Base-by-base conservation (phyloP, 2,329 filamentous ascomycete genomes). In the Davidsoniella eucalypti region DNA sequence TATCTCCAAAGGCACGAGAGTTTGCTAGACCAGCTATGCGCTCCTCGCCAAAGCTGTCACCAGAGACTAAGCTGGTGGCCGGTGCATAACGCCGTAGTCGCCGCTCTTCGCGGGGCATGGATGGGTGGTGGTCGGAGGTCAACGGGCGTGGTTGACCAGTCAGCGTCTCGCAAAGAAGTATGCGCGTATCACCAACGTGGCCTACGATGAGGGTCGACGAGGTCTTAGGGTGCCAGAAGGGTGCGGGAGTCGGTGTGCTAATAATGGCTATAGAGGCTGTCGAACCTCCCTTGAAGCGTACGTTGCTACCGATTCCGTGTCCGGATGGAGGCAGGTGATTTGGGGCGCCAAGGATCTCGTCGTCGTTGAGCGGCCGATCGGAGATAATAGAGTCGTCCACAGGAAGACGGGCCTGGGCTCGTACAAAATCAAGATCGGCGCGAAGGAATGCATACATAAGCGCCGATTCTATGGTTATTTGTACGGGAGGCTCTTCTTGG, bases 31-130 rank as follows among this genome's bases (percentile, higher is more conserved):
- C 90, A 12, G 81, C 81, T 64, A 98, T 92, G 57, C 92, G 87
- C 66, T 96, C 88, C 66, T 98, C 92, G 60, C 92, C 92, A 63
- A 98, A 98, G 33, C 86, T 93, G 66, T 98, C 92, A 0, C 65
- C 66, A 21, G 90, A 92, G 16, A 94, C 82, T 61, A 96, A 90
- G 2, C 82, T 73, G 23, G 71, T 82, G 26, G 84, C 78, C 36
- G 69, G 67, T 1, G 87, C 84, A 61, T 88, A 96, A 45, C 88
- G 81, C 42, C 88, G 82, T 21, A 98, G 73, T 6, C 92, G 78
- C 40, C 78, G 80, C 8, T 83, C 81, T 68, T 98, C 92, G 50
- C 80, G 72, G 0, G 92, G 92, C 4, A 84, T 78, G n/a, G 80
- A 84, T 0, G 92, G 90, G 61, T 94, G 92, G 64, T 98, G 92